phyloP scores from a whole-genome alignment of 1,284 basidiomycete genomes.

The Laetiporus sulphureus region DNA sequence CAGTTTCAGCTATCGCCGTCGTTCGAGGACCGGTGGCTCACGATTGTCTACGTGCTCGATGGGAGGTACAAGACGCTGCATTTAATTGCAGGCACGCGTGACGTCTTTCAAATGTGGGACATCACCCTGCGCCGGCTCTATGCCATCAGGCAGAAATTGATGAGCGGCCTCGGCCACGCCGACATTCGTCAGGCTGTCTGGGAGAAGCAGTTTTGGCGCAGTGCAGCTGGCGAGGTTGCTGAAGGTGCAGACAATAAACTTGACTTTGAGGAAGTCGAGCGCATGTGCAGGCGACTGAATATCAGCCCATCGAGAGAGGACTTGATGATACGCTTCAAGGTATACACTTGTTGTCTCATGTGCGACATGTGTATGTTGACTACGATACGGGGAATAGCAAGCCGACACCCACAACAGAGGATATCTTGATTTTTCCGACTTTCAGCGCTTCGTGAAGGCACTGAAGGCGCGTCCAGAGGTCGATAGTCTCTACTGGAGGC shows the following conservation, averaged over 20 bases:
- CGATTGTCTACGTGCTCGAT: conserved; percentile 71
- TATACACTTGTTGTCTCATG: conserved; percentile 21
- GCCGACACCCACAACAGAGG: conserved; percentile 62
- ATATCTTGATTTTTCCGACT: conserved; percentile 79
- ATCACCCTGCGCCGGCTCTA: conserved; percentile 53
- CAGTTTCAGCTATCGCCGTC: conserved; percentile 63
- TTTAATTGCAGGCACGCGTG: conserved; percentile 71
- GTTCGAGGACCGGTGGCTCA: conserved; percentile 68
- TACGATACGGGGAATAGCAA: conserved; percentile 35
- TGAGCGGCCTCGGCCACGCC: conserved; percentile 58
- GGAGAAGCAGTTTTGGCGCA: conserved; percentile 82
- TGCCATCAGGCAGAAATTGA: conserved; percentile 58
- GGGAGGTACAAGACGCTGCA: conserved; percentile 90
- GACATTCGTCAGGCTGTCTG: conserved; percentile 69
- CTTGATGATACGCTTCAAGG: conserved; percentile 61
- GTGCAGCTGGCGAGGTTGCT: conserved; percentile 44
- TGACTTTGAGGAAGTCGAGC: conserved; percentile 68
- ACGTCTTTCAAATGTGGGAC: conserved; percentile 68
- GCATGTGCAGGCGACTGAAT: conserved; percentile 71
- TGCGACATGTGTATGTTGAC: not conserved
- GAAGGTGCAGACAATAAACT: conserved; percentile 60
- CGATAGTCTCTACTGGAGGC: conserved; percentile 54
- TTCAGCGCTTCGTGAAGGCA: conserved; percentile 80
- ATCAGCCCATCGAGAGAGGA: conserved; percentile 63
- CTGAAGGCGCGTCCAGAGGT: conserved; percentile 83